Evolutionary conservation across 306 rosid genomes (phyloP), one percentile per base, ranked within the genome.

Genomic region (Rosa lucieae): DNA sequence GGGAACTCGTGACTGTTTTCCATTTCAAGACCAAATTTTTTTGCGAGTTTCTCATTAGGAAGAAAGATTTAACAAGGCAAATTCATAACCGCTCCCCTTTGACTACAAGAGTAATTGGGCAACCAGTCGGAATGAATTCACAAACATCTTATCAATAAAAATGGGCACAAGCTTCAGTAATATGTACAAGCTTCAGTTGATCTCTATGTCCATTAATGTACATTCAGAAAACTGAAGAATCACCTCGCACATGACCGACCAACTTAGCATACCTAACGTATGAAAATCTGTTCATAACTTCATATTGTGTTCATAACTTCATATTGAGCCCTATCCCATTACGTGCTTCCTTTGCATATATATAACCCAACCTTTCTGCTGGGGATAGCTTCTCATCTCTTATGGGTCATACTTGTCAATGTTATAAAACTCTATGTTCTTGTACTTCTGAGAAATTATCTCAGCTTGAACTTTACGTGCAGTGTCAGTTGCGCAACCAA

Each of bases 401-500:
- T 58, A 83, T 0, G 88, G 74, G 82, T 84, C 89, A 71, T 85
- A 89, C 87, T 88, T 92, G 67, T 94, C 92, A 10, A 86, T 78
- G 86, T 92, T 96, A 69, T 95, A 92, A 78, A 95, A 88, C 82
- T 95, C 99, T 20, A 92, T 95, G 90, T 90, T 90, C 89, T 91
- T 91, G 88, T 95, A 95, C 86, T 92, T 92, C 66, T 92, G 99
- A 70, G 98, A 92, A 82, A 91, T 92, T 66, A 95, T 95, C 88
- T 95, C 97, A 3, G 95, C 99, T 84, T 90, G 89, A 84, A 92
- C 98, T 84, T 95, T 92, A 83, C 98, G 91, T 15, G 99, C 98
- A 5, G 99, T 95, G 84, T 95, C 97, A 53, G 98, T 91, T 49
- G 97, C 98, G 26, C 99, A 95, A 70, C 97, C 99, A 75, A 95